phyloP scores from a whole-genome alignment of 306 rosid species.

The Fragaria ananassa region DNA sequence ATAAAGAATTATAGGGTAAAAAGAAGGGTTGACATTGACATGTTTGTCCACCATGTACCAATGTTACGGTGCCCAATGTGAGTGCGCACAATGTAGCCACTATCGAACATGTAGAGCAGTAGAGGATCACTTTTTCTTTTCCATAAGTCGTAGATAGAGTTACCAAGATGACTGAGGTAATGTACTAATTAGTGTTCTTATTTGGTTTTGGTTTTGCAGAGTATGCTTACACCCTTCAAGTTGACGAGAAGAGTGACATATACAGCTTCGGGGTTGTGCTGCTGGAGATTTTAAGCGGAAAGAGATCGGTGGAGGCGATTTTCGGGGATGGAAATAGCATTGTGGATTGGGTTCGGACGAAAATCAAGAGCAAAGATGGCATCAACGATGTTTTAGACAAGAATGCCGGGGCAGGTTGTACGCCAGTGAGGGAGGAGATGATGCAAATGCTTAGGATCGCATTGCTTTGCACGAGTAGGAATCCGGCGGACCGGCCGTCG shows the following conservation, averaged over 20 bases:
- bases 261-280: constrained; percentile 83
- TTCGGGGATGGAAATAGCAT: constrained; percentile 90
- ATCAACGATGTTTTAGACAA: constrained; percentile 54
- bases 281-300: constrained; percentile 73
- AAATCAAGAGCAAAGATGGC: constrained; percentile 57
- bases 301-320: constrained; percentile 55
- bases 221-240: constrained; percentile 86
- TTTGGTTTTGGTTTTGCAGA: constrained; percentile 42
- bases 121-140: not conserved
- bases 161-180: not conserved
- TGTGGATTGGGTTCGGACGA: constrained; percentile 77
- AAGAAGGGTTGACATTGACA: constrained; percentile 10
- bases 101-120: not conserved
- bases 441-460: constrained; percentile 79
- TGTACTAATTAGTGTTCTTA: not conserved
- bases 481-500: constrained; percentile 75
- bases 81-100: constrained; percentile 3
- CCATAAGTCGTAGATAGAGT: not conserved
- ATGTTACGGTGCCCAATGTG: not conserved
- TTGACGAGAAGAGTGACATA: constrained; percentile 92
- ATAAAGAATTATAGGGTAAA: not conserved
- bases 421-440: constrained; percentile 71
- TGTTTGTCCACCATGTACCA: constrained; percentile 1
- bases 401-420: constrained; percentile 64
- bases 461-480: constrained; percentile 79